A percentile compares a stretch with the other conserved stretches of the same genome.
Conservation (phyloP, 192 early-diverging fungal species). For the Umbelopsis sp. region DNA sequence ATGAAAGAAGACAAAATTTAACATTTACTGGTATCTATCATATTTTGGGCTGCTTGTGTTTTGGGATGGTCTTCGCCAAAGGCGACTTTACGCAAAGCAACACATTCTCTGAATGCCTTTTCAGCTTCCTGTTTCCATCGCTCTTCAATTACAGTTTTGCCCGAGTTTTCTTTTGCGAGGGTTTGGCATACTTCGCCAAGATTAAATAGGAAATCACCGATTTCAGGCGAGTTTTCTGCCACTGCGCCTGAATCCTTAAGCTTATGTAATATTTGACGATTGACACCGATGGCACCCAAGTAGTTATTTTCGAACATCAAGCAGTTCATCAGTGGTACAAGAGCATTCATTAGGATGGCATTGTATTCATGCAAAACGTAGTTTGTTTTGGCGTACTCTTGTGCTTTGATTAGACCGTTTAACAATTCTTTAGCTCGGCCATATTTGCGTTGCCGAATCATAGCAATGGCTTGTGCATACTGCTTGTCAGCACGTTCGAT, state of each 20-base stretch:
- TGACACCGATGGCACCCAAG: slow-evolving; percentile 37
- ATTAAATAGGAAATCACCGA: slow-evolving; percentile 59
- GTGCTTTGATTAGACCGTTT: slow-evolving; percentile 49
- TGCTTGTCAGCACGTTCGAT: slow-evolving; percentile 32
- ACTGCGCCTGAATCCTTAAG: slow-evolving; percentile 52
- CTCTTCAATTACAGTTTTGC: slow-evolving; percentile 26
- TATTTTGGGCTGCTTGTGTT: neutral
- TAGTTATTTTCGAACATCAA: slow-evolving; percentile 29
- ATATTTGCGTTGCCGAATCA: slow-evolving; percentile 48
- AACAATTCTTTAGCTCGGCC: slow-evolving; percentile 44
- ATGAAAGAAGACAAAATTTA: neutral
- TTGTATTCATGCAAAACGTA: slow-evolving; percentile 53
- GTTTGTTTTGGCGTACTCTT: slow-evolving; percentile 37
- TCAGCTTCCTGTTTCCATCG: slow-evolving; percentile 11
- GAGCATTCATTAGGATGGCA: slow-evolving; percentile 44
- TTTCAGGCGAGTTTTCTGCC: slow-evolving; percentile 58
- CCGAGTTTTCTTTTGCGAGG: slow-evolving; percentile 45
- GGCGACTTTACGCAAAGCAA: neutral
- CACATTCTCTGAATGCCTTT: slow-evolving; percentile 1
- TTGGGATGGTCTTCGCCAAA: neutral
- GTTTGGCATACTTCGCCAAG: slow-evolving; percentile 61
- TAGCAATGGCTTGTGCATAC: slow-evolving; percentile 44
- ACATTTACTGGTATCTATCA: neutral
- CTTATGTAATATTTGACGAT: slow-evolving; percentile 42
- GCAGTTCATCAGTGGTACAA: slow-evolving; percentile 42